Conservation (phyloP, 495 filamentous ascomycete genomes). For the Hypomontagnella monticulosa region DNA sequence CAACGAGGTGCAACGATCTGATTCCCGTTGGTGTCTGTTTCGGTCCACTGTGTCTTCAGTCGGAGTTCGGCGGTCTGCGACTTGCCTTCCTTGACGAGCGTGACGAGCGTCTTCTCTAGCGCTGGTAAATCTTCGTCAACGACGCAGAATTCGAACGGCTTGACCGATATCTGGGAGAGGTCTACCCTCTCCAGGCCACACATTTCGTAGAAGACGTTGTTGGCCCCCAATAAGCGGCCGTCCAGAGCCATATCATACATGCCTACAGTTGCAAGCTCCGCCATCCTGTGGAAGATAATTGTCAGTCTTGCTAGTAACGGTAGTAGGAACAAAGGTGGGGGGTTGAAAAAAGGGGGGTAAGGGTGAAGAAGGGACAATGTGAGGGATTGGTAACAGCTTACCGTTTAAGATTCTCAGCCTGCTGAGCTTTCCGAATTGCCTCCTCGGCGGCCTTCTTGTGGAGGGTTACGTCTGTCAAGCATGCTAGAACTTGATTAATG, state of each 20-base stretch:
- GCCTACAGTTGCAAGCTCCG: slow-evolving; percentile 57
- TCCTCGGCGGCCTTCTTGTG: slow-evolving; percentile 56
- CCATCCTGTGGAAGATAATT: slow-evolving; percentile 43
- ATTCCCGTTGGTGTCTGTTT: slow-evolving; percentile 66
- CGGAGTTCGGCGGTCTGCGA: slow-evolving; percentile 72
- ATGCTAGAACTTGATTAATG: slow-evolving; percentile 53
- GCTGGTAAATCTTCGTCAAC: slow-evolving; percentile 64
- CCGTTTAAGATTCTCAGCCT: slow-evolving; percentile 59
- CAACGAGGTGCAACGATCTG: slow-evolving; percentile 59
- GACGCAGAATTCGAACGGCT: slow-evolving; percentile 57
- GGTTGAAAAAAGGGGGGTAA: not conserved
- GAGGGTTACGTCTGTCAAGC: slow-evolving; percentile 56
- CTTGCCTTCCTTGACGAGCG: slow-evolving; percentile 63
- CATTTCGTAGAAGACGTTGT: slow-evolving; percentile 58
- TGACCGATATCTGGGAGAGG: slow-evolving; percentile 39
- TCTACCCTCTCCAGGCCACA: slow-evolving; percentile 69
- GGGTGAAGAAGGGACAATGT: not conserved
- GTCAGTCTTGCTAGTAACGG: not conserved
- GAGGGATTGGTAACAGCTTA: slow-evolving; percentile 1
- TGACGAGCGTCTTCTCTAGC: slow-evolving; percentile 63
- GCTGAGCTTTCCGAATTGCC: slow-evolving; percentile 54
- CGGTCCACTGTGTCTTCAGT: slow-evolving; percentile 69
- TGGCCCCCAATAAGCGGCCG: slow-evolving; percentile 53
- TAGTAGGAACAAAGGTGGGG: too few species aligned
- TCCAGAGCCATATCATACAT: slow-evolving; percentile 60